Evolutionary conservation across 2,329 filamentous ascomycete genomes (phyloP), one percentile per base, ranked within the genome.

Genomic region (Monilinia vaccinii-corymbosi): DNA sequence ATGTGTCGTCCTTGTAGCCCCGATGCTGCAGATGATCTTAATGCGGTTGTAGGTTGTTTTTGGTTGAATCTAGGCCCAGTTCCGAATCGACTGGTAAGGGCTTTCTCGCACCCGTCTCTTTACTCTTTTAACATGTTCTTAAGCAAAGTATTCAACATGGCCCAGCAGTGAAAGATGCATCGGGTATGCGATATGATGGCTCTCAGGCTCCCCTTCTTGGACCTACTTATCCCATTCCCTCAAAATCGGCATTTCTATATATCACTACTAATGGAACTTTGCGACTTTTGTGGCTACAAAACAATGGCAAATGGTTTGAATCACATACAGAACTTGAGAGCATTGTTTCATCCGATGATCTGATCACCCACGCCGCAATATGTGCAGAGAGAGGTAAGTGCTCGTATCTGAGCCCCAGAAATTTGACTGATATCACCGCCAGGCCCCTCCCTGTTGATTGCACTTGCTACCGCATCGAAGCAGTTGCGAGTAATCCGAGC

Each of bases 291-390:
- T 96, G 87, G 75, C 83, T 88, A 45, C 89, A 92, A 65, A 85
- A 83, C 47, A 90, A 85, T 71, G 81, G 79, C 60, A 83, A 83
- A 66, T 86, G 90, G 75, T 82, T 86, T 62, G 89, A 95, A 69
- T 81, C 84, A 0, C 82, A 81, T 3, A 76, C 86, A n/a, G 88
- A 93, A 64, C 74, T 96, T 40, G 88, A 92, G 70, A 86, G 84
- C 63, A 79, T 90, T 60, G 80, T 84, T 32, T 85, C 85, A 38
- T 85, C 87, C 0, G 85, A 91, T 64, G 87, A 91, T 64, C 73
- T 89, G n/a, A 80, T 93, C 55, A 91, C 89, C 0, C 91, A 95
- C 74, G 89, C 89, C 13, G 82, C 89, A 44, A 77, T 91, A 63
- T 82, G 86, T 61, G 83, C 88, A 3, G 89, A 92, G 59, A 89